Evolutionary conservation across 805 yeast species (phyloP).

Genomic region (Wickerhamiella spandovensis): DNA sequence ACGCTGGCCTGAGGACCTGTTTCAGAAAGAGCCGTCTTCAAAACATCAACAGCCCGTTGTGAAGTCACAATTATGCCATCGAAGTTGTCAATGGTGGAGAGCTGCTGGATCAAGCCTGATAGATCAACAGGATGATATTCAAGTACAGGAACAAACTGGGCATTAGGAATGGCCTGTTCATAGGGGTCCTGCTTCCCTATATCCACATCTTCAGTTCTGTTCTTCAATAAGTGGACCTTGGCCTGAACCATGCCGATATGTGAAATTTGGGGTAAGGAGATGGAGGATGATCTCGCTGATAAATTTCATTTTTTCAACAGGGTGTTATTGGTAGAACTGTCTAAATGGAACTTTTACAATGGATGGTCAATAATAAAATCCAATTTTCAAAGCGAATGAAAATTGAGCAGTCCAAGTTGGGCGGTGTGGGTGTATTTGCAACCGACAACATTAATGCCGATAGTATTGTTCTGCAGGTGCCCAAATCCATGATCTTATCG

Average conservation of each 20-base stretch:
- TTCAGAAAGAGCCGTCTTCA: slow-evolving; percentile 29
- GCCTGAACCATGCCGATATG: slow-evolving; percentile 1
- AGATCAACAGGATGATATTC: slow-evolving; percentile 47
- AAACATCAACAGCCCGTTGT: slow-evolving; percentile 80
- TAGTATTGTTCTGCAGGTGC: slow-evolving; percentile 23
- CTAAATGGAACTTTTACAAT: slow-evolving; percentile 26
- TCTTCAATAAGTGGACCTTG: slow-evolving; percentile 41
- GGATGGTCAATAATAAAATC: slow-evolving; percentile 44
- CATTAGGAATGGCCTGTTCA: slow-evolving; percentile 30
- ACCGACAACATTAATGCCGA: slow-evolving; percentile 27
- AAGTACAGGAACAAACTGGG: slow-evolving; percentile 61
- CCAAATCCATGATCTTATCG: slow-evolving; percentile 23
- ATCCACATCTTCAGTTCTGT: slow-evolving; percentile 34
- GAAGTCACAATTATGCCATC: slow-evolving; percentile 66
- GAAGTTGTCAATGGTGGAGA: slow-evolving; percentile 32
- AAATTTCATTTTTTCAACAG: background rate
- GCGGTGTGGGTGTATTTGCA: slow-evolving; percentile 70
- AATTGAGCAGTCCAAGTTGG: slow-evolving; percentile 35
- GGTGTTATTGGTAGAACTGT: background rate
- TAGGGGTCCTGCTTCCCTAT: slow-evolving; percentile 52
- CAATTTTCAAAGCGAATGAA: slow-evolving; percentile 40
- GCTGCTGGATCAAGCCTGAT: slow-evolving; percentile 30
- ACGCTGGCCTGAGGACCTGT: slow-evolving; percentile 21
- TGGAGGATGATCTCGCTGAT: too few species aligned
- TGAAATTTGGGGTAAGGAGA: background rate